Percentiles rank a stretch among this genome's conserved stretches.
Evolutionary conservation across 495 filamentous ascomycete genomes (phyloP).

Genomic region (Penicillium goetzii): DNA sequence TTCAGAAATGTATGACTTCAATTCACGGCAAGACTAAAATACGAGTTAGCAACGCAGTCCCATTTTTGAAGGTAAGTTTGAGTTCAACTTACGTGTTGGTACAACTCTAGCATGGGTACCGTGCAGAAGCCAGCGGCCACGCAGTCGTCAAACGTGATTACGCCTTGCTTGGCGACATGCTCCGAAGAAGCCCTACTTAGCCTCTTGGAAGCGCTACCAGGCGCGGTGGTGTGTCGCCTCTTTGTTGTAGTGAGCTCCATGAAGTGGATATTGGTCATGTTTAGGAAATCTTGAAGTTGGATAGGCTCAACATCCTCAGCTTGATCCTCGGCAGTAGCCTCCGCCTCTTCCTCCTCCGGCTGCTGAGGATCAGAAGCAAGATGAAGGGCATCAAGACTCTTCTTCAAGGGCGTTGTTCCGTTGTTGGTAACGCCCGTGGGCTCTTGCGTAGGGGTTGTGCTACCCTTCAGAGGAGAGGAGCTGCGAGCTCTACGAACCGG

Average conservation of each 20-base stretch:
- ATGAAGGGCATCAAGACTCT: conserved; percentile 30
- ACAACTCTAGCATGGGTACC: conserved; percentile 89
- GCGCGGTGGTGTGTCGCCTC: conserved; percentile 78
- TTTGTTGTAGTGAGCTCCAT: conserved; percentile 96
- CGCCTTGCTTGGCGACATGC: conserved; percentile 46
- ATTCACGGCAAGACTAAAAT: conserved; percentile 79
- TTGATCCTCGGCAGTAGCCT: conserved; percentile 21
- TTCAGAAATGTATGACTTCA: conserved; percentile 93
- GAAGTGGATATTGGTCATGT: conserved; percentile 94
- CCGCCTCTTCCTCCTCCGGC: conserved; percentile 25
- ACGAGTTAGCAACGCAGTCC: conserved; percentile 35
- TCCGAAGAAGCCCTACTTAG: conserved; percentile 40
- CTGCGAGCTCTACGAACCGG: conserved; percentile 40
- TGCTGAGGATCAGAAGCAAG: conserved; percentile 31
- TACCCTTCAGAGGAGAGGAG: conserved; percentile 40
- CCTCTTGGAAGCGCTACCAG: conserved; percentile 52
- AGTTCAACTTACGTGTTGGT: conserved; percentile 74
- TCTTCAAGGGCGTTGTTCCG: conserved; percentile 32
- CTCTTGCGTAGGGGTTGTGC: conserved; percentile 42
- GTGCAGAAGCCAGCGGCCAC: conserved; percentile 91
- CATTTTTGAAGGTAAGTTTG: conserved; percentile 1
- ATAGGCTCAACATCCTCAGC: conserved; percentile 65
- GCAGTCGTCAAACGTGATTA: conserved; percentile 66
- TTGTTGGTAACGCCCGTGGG: conserved; percentile 21
- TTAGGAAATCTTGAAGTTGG: conserved; percentile 87